Evolutionary conservation across 139 green algal genomes (phyloP).

Genomic region (Yamagishiella unicocca): DNA sequence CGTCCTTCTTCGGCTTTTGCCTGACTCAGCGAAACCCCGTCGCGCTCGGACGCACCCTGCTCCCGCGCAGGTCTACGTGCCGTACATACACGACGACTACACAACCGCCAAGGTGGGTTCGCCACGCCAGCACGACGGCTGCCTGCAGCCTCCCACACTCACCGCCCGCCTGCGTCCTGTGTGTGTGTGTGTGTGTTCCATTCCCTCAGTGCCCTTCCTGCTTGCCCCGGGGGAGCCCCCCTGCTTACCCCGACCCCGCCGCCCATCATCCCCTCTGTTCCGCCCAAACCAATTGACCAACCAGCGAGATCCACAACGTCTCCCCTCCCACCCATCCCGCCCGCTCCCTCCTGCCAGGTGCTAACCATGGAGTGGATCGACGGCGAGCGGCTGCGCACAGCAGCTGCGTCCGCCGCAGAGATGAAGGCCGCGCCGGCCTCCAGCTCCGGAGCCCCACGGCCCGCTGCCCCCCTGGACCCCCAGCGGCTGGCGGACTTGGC

Average conservation of each 20-base stretch:
- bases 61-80: constrained; percentile 67
- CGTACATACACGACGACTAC: constrained; percentile 50
- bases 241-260: not conserved
- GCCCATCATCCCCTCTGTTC: not conserved
- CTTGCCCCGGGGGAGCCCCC: too few species aligned
- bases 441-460: not conserved
- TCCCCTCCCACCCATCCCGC: too few species aligned
- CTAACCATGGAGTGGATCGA: constrained; percentile 96
- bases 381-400: constrained; percentile 80
- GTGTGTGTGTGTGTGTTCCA: not conserved
- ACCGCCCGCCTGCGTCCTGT: not conserved
- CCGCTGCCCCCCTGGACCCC: not conserved
- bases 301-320: too few species aligned
- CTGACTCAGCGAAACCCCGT: too few species aligned
- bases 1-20: not conserved
- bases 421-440: not conserved
- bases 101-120: constrained; percentile 59
- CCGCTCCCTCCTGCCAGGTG: too few species aligned
- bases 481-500: constrained; percentile 76
- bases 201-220: not conserved
- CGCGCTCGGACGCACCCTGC: too few species aligned
- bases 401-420: constrained; percentile 17
- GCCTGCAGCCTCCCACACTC: not conserved
- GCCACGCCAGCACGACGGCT: not conserved
- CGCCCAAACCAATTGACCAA: not conserved